These are phyloP conservation scores for Cladophialophora immunda DNA, from an alignment of 2,329 filamentous ascomycete species.

Conservation along the genomic window DNA sequence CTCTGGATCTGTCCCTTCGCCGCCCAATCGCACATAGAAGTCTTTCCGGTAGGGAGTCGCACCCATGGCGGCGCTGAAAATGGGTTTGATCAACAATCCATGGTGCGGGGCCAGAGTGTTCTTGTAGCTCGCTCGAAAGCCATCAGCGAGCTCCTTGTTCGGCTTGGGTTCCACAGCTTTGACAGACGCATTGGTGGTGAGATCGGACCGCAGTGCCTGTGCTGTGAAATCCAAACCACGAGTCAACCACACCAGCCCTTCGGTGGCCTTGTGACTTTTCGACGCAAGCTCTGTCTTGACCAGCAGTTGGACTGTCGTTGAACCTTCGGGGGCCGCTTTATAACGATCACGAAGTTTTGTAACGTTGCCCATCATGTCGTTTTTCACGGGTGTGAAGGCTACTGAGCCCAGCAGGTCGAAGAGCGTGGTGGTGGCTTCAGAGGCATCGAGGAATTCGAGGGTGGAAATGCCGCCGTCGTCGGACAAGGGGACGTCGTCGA, in stretches of 20 bases:
- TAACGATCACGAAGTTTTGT: conserved; percentile 93
- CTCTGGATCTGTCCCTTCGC: conserved; percentile 49
- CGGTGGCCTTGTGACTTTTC: conserved; percentile 87
- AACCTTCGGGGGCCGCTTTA: conserved; percentile 77
- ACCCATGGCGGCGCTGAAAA: conserved; percentile 92
- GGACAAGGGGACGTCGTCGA: conserved; percentile 81
- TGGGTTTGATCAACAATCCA: conserved; percentile 85
- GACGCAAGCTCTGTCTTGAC: conserved; percentile 86
- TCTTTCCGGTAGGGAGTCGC: conserved; percentile 92
- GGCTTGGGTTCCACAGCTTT: conserved; percentile 33
- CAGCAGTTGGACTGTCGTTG: conserved; percentile 84
- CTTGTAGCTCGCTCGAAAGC: conserved; percentile 86
- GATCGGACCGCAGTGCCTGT: conserved; percentile 72
- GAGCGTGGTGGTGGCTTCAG: conserved; percentile 84
- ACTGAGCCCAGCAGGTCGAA: conserved; percentile 75
- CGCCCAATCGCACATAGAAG: conserved; percentile 85
- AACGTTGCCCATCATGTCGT: conserved; percentile 88
- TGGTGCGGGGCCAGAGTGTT: conserved; percentile 91
- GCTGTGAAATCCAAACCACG: conserved; percentile 96
- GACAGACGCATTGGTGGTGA: conserved; percentile 51
- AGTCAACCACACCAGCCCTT: conserved; percentile 89
- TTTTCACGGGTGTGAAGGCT: conserved; percentile 90
- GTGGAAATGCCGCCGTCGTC: conserved; percentile 81
- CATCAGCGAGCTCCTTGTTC: conserved; percentile 71
- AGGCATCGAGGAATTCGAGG: conserved; percentile 87